Conservation (phyloP, 768 basidiomycete genomes). For the Mycena capillaripes region DNA sequence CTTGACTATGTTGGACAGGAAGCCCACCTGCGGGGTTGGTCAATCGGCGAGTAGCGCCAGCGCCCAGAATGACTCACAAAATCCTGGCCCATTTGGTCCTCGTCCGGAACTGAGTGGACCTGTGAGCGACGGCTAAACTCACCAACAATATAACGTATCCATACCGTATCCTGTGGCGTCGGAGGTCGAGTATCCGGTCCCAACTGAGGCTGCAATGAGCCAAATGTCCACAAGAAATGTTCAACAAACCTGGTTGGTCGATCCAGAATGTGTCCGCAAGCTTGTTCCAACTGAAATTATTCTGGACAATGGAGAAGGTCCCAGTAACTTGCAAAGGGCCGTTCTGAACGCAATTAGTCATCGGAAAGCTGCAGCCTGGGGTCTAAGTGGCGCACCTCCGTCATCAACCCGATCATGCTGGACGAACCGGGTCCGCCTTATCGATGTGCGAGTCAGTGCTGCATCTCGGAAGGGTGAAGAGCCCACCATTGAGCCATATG, state of each 20-base stretch:
- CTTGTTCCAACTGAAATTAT: conserved; percentile 71
- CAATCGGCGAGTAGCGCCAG: conserved; percentile 16
- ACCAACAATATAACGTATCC: conserved; percentile 31
- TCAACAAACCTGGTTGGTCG: conserved; percentile 73
- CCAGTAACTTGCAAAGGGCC: conserved; percentile 73
- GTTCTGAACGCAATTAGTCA: conserved; percentile 57
- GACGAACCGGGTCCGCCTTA: conserved; percentile 73
- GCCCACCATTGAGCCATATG: conserved; percentile 81
- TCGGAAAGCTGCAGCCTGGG: neutral
- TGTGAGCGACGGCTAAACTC: conserved; percentile 8
- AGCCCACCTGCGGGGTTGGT: conserved; percentile 66
- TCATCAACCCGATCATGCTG: conserved; percentile 72
- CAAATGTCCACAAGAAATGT: neutral
- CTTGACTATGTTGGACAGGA: conserved; percentile 77
- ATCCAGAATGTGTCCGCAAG: conserved; percentile 80
- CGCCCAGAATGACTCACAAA: conserved; percentile 54
- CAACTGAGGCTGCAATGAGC: conserved; percentile 38
- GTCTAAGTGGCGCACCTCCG: conserved; percentile 61
- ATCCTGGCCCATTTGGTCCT: conserved; percentile 74
- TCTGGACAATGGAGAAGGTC: conserved; percentile 63
- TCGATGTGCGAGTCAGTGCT: neutral
- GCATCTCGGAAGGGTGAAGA: neutral
- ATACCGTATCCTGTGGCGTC: conserved; percentile 72
- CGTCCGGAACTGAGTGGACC: conserved; percentile 59
- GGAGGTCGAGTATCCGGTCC: conserved; percentile 74